phyloP scores from a whole-genome alignment of 164 flowering plant species.

The grape (Vitis vinifera) region ASM3070453v1 NC_081809.1:4445001-4445500 shows the following conservation, averaged over 20 bases:
- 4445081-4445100: constrained; percentile 73
- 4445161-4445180: neutral
- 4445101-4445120: constrained; percentile 80
- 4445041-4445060: neutral
- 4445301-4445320: constrained; percentile 93
- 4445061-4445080: constrained; percentile 23
- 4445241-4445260: constrained; percentile 2
- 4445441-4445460: neutral
- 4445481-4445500: neutral
- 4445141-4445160: constrained; percentile 67
- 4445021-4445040: neutral
- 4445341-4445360: constrained; percentile 89
- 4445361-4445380: constrained; percentile 84
- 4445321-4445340: constrained; percentile 85
- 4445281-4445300: constrained; percentile 87
- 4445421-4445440: neutral
- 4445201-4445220: neutral
- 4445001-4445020: neutral
- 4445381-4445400: constrained; percentile 20
- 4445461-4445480: neutral
- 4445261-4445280: constrained; percentile 90
- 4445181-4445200: neutral
- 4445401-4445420: neutral
- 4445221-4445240: neutral
- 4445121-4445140: constrained; percentile 91